Conservation (phyloP, 495 filamentous ascomycete genomes). For the Lophium mytilinum region DNA sequence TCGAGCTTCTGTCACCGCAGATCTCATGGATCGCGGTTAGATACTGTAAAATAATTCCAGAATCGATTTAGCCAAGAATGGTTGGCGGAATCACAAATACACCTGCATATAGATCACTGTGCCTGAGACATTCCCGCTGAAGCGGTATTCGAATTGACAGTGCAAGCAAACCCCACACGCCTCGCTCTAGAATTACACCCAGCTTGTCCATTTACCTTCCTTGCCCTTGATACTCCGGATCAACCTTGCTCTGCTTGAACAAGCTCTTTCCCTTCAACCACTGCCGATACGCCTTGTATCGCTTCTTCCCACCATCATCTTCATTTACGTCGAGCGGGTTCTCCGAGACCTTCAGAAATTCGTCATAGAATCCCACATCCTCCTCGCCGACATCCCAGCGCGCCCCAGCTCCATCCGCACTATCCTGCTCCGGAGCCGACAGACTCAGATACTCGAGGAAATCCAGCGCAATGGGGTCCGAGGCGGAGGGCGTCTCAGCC, state of each 20-base stretch:
- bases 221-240: conserved; percentile 32
- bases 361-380: conserved; percentile 64
- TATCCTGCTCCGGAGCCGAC: not conserved
- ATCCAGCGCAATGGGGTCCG: conserved; percentile 47
- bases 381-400: conserved; percentile 44
- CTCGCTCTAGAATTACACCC: too few relatives aligned
- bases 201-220: not conserved
- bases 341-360: conserved; percentile 66
- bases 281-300: conserved; percentile 91
- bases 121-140: too few relatives aligned
- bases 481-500: conserved; percentile 49
- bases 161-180: too few relatives aligned
- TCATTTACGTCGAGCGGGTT: conserved; percentile 81
- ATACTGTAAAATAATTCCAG: too few relatives aligned
- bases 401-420: not conserved
- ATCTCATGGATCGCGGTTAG: too few relatives aligned
- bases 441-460: conserved; percentile 60
- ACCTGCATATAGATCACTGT: too few relatives aligned
- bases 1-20: too few relatives aligned
- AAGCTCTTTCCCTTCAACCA: conserved; percentile 89
- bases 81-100: too few relatives aligned
- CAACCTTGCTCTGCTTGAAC: conserved; percentile 67
- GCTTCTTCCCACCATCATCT: conserved; percentile 78
- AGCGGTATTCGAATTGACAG: too few relatives aligned
- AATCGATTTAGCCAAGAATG: too few relatives aligned